Evolutionary conservation across 2,329 filamentous ascomycete species (phyloP), one percentile per base, ranked within the genome.

Genomic region (Sporothrix globosa): DNA sequence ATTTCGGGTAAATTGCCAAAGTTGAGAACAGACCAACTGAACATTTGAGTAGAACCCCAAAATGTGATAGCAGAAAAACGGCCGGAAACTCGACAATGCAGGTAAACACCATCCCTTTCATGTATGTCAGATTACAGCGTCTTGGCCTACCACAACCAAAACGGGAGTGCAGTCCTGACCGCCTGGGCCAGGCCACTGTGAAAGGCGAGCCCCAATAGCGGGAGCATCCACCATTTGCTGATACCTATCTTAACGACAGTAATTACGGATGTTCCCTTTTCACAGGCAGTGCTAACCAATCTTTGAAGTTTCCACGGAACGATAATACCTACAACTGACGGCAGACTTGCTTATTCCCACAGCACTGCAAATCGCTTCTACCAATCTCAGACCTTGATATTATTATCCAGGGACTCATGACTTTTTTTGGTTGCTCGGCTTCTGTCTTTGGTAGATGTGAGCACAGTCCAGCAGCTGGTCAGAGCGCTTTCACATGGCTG

Each of bases 401-500:
- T 63, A 46, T 63, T 13, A 27, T 27, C 39, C 19, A 10, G 39
- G 39, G 21, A 46, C 19, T 17, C 4, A 24, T 11, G 46, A 19
- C 54, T 3, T 7, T n/a, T n/a, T 19, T 13, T 21, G 17, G 4
- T 4, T 58, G 19, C 53, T 56, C 27, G n/a, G 30, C 24, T 13
- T n/a, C 17, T 39, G 4, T 34, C 7, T 34, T 34, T 34, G 34
- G 34, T 34, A 34, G 34, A 34, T 21, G 10, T 30, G 17, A 41
- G 63, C 19, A 19, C 44, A 61, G 50, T 19, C 2, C 41, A 66
- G 19, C 14, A 19, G 11, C 53, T 70, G 69, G 63, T 61, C 69
- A 53, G 30, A 67, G 69, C 69, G 69, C 19, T 54, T 67, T 69
- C 61, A 67, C 70, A 69, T 71, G 60, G 48, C 13, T 19, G 60